A percentile compares a stretch with the other conserved stretches of the same genome.
These are phyloP conservation scores for Vitis rotundifolia DNA, from an alignment of 164 flowering plant species.

Conservation along the genomic window DNA sequence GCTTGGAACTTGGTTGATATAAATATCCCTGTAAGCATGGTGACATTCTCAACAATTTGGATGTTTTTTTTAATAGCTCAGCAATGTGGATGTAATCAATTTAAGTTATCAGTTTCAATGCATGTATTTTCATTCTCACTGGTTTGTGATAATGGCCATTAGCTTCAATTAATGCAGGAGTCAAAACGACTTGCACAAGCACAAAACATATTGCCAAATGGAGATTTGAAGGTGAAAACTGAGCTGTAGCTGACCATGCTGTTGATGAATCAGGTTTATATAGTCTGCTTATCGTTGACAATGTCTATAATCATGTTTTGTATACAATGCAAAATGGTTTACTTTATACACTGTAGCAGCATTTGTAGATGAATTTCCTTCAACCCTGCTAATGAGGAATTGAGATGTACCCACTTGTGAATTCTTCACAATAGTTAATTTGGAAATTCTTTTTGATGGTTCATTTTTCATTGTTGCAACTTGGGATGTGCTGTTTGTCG, in stretches of 20 bases:
- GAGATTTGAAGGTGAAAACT: slow-evolving; percentile 70
- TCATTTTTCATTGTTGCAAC: background rate
- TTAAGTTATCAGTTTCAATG: too few species aligned
- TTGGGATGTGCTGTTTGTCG: background rate
- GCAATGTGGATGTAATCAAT: too few species aligned
- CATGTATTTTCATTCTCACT: background rate
- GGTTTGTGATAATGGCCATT: background rate
- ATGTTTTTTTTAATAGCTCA: too few species aligned
- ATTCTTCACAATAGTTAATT: background rate
- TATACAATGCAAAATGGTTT: background rate
- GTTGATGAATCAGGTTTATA: background rate
- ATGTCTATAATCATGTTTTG: too few species aligned
- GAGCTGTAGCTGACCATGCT: slow-evolving; percentile 32
- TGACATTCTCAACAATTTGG: too few species aligned
- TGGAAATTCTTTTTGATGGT: background rate
- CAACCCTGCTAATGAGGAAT: background rate
- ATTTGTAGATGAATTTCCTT: background rate
- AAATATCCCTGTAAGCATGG: too few species aligned
- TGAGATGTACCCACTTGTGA: background rate
- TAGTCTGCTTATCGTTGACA: too few species aligned
- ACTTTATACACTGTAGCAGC: background rate
- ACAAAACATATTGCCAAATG: slow-evolving; percentile 69
- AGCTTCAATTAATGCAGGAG: slow-evolving; percentile 49
- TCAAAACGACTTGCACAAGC: slow-evolving; percentile 67
- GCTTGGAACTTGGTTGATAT: too few species aligned